Evolutionary conservation across 495 filamentous ascomycete species (phyloP), one percentile per base, ranked within the genome.

Genomic region (Aspergillus campestris): DNA sequence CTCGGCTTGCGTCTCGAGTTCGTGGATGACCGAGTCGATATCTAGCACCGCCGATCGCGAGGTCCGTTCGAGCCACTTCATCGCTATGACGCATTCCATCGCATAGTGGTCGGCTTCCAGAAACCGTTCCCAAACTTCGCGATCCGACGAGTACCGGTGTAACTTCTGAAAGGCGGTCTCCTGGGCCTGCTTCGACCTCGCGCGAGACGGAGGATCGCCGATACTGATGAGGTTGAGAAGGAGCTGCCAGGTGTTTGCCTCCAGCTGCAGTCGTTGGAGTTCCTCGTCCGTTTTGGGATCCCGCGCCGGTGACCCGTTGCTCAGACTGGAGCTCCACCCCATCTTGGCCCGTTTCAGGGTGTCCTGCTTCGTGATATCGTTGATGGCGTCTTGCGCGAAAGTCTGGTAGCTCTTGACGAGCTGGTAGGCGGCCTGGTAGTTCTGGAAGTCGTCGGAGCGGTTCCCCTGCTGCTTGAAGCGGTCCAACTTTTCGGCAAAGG

Each of bases 211-310:
- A 13, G 68, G 67, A 44, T 75, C 70, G 35, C 73, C 62, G 34
- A 78, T 61, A 34, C 77, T 72, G 29, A 83, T 71, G 38, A 83
- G 61, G 33, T 79, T 78, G 18, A 79, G 76, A 27, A 97, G 65
- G 8, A 98, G 71, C 44, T 88, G 82, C 92, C 92, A 97, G 12
- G 87, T 92, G 52, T 92, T 87, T 43, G 82, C 79, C 60, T 89
- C 86, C 37, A 81, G 51, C 56, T 87, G 74, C 74, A 83, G 78
- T 40, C 75, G 66, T 39, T 72, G 66, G 29, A 84, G 54, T 37
- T 90, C 84, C 38, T 81, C 73, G 33, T 79, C 70, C 38, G 61
- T 51, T 34, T 62, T 61, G 8, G 50, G 27, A 30, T 67, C 65
- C 8, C 52, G 42, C 50, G 55, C 55, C 46, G 55, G 29, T 58